phyloP scores from a whole-genome alignment of 176 grass and related monocot species.

The maize (Zea mays) region Zm-B73-REFERENCE-NAM-5.0 NC_050096.1:302838501-302839000 shows the following conservation, averaged over 20 bases:
- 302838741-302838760: not conserved
- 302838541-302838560: conserved; percentile 48
- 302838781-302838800: conserved; percentile 43
- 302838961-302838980: conserved; percentile 69
- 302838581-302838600: conserved; percentile 74
- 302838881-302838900: not conserved
- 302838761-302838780: conserved; percentile 43
- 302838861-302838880: not conserved
- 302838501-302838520: conserved; percentile 38
- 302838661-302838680: conserved; percentile 36
- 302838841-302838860: not conserved
- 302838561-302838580: conserved; percentile 66
- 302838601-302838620: conserved; percentile 92
- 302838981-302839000: conserved; percentile 64
- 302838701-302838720: not conserved
- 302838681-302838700: not conserved
- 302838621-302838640: conserved; percentile 61
- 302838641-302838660: conserved; percentile 30
- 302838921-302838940: conserved; percentile 48
- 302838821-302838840: conserved; percentile 50
- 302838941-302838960: conserved; percentile 66
- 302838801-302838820: conserved; percentile 35
- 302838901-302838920: conserved; percentile 1
- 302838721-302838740: conserved; percentile 13
- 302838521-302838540: conserved; percentile 32